Evolutionary conservation across 805 yeast species (phyloP), one percentile per base, ranked within the genome.

Genomic region (Saccharomycopsis selenospora): DNA sequence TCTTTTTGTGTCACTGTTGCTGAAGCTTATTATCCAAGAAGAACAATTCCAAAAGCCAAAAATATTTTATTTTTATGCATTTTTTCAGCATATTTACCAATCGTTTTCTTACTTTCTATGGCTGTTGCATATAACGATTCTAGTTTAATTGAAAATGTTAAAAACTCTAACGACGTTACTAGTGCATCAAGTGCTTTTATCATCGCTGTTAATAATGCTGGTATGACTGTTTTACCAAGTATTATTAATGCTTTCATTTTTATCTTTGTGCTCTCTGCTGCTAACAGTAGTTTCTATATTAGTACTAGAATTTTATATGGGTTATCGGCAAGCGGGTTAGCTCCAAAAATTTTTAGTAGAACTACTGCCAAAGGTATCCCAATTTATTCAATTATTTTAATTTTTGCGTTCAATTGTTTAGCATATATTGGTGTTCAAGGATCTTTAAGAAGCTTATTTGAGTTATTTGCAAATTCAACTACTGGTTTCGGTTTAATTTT

Each of bases 91-190:
- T 80, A 79, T 69, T 56, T 78, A 46, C 62, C 70, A 25, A 71
- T 80, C 30, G 73, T 73, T 43, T 70, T 77, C 53, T 66, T 77
- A 51, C 61, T 79, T 51, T 82, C 83, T 47, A 71, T 77, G 68
- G 68, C 79, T 58, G 83, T 77, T 47, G 73, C 80, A 17, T 71
- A 74, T 49, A 69, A 68, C 48, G 77, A 77, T 58, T 30, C 42
- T 2, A 28, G 25, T 3, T 47, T 52, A 22, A 67, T 69, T 13
- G 57, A 60, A 33, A 66, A 70, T 42, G 53, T 69, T 28, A 23
- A 63, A 48, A 71, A 71, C 29, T 67, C 69, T 33, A 69, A 68
- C 49, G 62, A 65, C 22, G 48, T 65, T 8, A 64, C 65, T 44
- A 75, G 74, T 23, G 66, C 72, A 14, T 71, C 76, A 2, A 68